Base-by-base conservation (phyloP, 2,329 filamentous ascomycete genomes). In the Paraconiothyrium brasiliense region DNA sequence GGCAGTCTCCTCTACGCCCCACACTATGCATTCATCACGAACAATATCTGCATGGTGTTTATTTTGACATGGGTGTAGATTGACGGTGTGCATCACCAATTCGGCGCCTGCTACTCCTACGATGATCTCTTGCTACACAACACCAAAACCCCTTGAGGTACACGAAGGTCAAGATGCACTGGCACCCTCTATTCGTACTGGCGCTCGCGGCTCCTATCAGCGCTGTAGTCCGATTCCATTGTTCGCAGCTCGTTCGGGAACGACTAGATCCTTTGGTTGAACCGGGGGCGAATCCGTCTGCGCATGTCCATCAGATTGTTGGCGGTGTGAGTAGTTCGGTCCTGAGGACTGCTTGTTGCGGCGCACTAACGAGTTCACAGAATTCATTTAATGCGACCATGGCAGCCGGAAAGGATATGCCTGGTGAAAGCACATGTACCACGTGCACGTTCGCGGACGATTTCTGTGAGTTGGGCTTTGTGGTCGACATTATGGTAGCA, bases 251-350 rank as follows among this genome's bases (percentile, higher is more conserved):
- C 13, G 67, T 71, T 10, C 65, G 58, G 20, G 57, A 71, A 51
- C 55, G 69, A 58, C 61, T 71, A 30, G 69, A 71, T 44, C 69
- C 69, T 20, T 54, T 71, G 34, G 62, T 71, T 4, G 55, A 62
- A 16, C 69, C 69, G 13, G 69, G 69, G 8, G 32, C 52, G 16
- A 55, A 57, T 54, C 69, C 69, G 37, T 70, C 67, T n/a, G 34
- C 66, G 34, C 69, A 71, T 61, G 67, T 71, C 8, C 69, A 71
- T 56, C 69, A 71, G 39, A 71, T 71, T 35, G 69, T 71, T 24
- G 64, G 67, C n/a, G 64, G 64, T 39, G 66, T 71, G 43, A 32
- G 67, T 61, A 37, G 13, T 49, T 41, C 30, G 20, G 20, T 20
- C 14, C 39, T 37, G 16, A 11, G 2, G 35, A 54, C 14, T 4